Evolutionary conservation across 495 filamentous ascomycete species (phyloP).

Genomic region (Penicillium dipodomyicola): DNA sequence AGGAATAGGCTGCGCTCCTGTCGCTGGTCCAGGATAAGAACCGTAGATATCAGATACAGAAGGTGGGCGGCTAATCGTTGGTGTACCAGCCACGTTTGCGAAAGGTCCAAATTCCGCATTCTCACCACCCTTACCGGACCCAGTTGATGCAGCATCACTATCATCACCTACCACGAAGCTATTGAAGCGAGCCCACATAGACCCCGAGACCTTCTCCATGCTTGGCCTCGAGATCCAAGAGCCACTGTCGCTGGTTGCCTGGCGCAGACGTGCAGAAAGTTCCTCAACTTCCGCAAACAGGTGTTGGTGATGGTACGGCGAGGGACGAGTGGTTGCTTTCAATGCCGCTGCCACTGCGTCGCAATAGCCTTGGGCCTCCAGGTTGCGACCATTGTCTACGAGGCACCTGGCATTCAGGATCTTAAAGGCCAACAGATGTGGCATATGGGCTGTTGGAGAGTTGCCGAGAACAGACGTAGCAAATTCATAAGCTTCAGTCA

Average conservation of each 20-base stretch:
- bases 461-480: slow-evolving; percentile 64
- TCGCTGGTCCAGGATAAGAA: slow-evolving; percentile 43
- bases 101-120: slow-evolving; percentile 69
- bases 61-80: slow-evolving; percentile 76
- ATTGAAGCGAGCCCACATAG: slow-evolving; percentile 85
- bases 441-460: slow-evolving; percentile 56
- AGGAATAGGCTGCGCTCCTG: slow-evolving; percentile 37
- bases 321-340: slow-evolving; percentile 76
- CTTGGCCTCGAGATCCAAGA: slow-evolving; percentile 90
- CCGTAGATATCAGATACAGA: slow-evolving; percentile 77
- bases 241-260: slow-evolving; percentile 70
- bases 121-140: slow-evolving; percentile 54
- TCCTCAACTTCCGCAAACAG: slow-evolving; percentile 79
- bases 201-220: slow-evolving; percentile 88
- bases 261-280: slow-evolving; percentile 73
- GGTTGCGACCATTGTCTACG: slow-evolving; percentile 75
- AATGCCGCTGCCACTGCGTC: slow-evolving; percentile 78
- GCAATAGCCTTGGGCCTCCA: slow-evolving; percentile 87
- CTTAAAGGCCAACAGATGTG: slow-evolving; percentile 88
- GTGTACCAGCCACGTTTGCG: slow-evolving; percentile 73
- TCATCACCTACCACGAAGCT: slow-evolving; percentile 95
- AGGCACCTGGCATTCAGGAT: slow-evolving; percentile 78
- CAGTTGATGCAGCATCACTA: slow-evolving; percentile 57
- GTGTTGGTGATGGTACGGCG: slow-evolving; percentile 74
- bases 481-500: slow-evolving; percentile 93